Conservation (phyloP, 2,329 filamentous ascomycete genomes). For the Calonectria honghensis region DNA sequence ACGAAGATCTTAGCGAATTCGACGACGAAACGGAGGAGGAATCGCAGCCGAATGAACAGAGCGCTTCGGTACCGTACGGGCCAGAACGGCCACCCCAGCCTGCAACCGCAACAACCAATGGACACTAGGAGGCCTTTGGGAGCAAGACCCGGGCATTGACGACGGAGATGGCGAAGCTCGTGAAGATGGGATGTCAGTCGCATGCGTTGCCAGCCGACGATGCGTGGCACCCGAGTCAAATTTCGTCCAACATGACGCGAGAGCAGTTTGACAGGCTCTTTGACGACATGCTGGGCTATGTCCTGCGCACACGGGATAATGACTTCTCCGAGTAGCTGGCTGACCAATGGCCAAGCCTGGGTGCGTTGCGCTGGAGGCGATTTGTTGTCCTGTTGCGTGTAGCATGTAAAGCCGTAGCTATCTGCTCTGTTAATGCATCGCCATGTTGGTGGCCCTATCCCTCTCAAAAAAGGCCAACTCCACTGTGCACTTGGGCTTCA, state of each 20-base stretch:
- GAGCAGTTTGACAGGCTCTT: conserved; percentile 37
- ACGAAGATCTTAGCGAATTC: conserved; percentile 79
- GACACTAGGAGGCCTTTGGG: conserved; percentile 62
- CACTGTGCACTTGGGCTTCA: conserved; percentile 1
- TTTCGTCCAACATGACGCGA: conserved; percentile 31
- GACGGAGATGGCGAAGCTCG: conserved; percentile 24
- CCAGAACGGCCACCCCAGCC: conserved; percentile 69
- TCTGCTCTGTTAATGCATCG: conserved; percentile 51
- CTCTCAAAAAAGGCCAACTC: conserved; percentile 12
- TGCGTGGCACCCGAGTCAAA: conserved; percentile 12
- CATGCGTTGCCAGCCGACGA: conserved; percentile 17
- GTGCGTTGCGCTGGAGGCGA: conserved; percentile 45
- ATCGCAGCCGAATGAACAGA: conserved; percentile 60
- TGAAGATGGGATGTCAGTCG: conserved; percentile 9
- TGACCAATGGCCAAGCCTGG: conserved; percentile 40
- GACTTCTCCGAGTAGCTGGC: conserved; percentile 41
- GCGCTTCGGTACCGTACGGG: conserved; percentile 65
- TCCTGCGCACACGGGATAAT: conserved; percentile 28
- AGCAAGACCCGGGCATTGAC: conserved; percentile 43
- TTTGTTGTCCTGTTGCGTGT: conserved; percentile 50
- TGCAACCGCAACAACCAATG: conserved; percentile 63
- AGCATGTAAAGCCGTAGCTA: conserved; percentile 54
- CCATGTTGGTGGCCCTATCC: conserved; percentile 38
- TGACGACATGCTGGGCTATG: conserved; percentile 35
- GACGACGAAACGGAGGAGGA: conserved; percentile 77